These are phyloP conservation scores for Ogataea naganishii DNA, from an alignment of 805 yeast species.

Conservation along the genomic window DNA sequence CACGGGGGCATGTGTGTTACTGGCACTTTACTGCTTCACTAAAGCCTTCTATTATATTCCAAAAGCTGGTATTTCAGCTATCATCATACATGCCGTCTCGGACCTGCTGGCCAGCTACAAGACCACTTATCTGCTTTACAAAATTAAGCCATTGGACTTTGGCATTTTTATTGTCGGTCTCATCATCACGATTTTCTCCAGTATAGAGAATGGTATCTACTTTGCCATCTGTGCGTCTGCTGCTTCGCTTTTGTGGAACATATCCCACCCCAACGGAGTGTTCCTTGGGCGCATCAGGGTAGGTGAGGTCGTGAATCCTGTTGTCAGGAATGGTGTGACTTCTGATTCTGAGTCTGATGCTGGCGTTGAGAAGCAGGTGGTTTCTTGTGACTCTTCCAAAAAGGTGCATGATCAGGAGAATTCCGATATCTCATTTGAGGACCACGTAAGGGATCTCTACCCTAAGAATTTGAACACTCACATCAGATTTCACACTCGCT, in stretches of 20 bases:
- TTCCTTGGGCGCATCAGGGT: constrained; percentile 74
- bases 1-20: constrained; percentile 81
- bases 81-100: constrained; percentile 88
- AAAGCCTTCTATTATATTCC: constrained; percentile 84
- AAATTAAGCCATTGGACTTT: constrained; percentile 64
- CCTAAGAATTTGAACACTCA: constrained; percentile 3
- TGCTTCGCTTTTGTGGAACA: constrained; percentile 62
- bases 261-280: constrained; percentile 74
- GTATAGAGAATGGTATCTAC: constrained; percentile 85
- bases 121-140: constrained; percentile 63
- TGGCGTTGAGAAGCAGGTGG: constrained; percentile 3
- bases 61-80: constrained; percentile 77
- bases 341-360: constrained; percentile 4
- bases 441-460: not conserved
- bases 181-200: constrained; percentile 63
- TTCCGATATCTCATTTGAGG: too few species aligned
- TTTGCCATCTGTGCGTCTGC: constrained; percentile 82
- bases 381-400: not conserved
- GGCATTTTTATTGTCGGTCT: constrained; percentile 67
- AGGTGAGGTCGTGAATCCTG: constrained; percentile 63
- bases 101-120: constrained; percentile 70
- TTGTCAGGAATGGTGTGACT: constrained; percentile 20
- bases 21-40: constrained; percentile 81
- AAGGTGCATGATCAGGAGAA: constrained; percentile 1
- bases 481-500: constrained; percentile 44